A percentile compares a stretch with the other conserved stretches of the same genome.
Evolutionary conservation across 2,329 filamentous ascomycete species (phyloP).

Genomic region (Aspergillus pseudonomiae): DNA sequence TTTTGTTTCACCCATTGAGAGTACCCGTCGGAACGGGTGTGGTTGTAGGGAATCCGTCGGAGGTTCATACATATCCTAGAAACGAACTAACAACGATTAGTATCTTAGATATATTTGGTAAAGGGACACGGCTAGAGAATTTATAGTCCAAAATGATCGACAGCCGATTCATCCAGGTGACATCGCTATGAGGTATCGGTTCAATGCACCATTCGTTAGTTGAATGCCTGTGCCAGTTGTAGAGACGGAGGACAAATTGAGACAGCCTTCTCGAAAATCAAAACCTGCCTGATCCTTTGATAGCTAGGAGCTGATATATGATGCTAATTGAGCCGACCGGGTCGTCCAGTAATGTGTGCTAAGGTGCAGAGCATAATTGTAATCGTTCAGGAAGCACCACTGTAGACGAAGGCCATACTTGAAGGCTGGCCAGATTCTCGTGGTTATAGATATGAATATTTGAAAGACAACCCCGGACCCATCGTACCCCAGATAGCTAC

Average conservation of each 20-base stretch:
- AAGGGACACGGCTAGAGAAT: background rate
- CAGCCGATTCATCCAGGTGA: background rate
- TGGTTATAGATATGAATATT: background rate
- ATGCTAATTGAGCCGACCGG: background rate
- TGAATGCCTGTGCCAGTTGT: background rate
- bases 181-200: background rate
- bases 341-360: background rate
- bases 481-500: background rate
- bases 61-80: background rate
- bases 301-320: background rate
- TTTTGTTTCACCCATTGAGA: background rate
- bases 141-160: background rate
- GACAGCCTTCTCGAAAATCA: background rate
- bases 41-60: background rate
- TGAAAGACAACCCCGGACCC: background rate
- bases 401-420: background rate
- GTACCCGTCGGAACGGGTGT: background rate
- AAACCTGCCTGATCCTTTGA: background rate
- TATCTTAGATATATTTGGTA: background rate
- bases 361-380: background rate
- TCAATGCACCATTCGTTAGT: background rate
- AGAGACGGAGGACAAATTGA: background rate
- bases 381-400: background rate
- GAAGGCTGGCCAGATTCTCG: background rate
- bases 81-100: background rate